phyloP scores from a whole-genome alignment of 2,329 filamentous ascomycete genomes.

The Aureobasidium sp. region DNA sequence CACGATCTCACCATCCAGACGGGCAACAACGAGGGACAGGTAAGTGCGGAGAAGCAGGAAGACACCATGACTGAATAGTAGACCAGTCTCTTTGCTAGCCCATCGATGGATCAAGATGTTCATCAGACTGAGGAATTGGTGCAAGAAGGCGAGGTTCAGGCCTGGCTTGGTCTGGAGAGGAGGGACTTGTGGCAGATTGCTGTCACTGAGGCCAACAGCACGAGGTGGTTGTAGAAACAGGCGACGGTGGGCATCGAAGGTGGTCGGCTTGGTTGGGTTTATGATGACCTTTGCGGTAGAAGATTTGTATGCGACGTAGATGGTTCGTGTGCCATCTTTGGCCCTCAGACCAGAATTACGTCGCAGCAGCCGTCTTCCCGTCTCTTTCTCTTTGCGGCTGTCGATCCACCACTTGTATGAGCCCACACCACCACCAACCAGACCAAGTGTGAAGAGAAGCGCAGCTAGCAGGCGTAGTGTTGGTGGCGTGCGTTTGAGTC shows the following conservation, averaged over 20 bases:
- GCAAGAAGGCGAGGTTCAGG: constrained; percentile 87
- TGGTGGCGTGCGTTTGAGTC: constrained; percentile 56
- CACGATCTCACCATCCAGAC: constrained; percentile 92
- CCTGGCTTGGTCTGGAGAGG: constrained; percentile 88
- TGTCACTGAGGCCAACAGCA: constrained; percentile 67
- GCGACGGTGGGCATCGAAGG: constrained; percentile 90
- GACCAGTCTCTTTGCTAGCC: constrained; percentile 88
- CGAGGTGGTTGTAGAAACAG: constrained; percentile 87
- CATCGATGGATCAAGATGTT: constrained; percentile 97
- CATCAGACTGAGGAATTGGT: constrained; percentile 91
- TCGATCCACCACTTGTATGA: constrained; percentile 69
- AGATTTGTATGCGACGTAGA: constrained; percentile 89
- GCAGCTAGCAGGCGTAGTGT: constrained; percentile 68
- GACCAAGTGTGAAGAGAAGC: constrained; percentile 65
- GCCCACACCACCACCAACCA: constrained; percentile 71
- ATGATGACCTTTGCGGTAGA: constrained; percentile 87
- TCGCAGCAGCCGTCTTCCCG: constrained; percentile 71
- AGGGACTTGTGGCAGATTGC: constrained; percentile 57
- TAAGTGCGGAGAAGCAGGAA: constrained; percentile 92
- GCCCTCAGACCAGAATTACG: constrained; percentile 88
- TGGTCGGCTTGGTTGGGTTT: constrained; percentile 79
- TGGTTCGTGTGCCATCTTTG: constrained; percentile 89
- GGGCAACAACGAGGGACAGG: constrained; percentile 82
- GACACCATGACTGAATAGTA: constrained; percentile 78
- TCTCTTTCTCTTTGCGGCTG: constrained; percentile 67